Evolutionary conservation across 2,329 filamentous ascomycete genomes (phyloP).

Genomic region (Furcasterigmium furcatum): DNA sequence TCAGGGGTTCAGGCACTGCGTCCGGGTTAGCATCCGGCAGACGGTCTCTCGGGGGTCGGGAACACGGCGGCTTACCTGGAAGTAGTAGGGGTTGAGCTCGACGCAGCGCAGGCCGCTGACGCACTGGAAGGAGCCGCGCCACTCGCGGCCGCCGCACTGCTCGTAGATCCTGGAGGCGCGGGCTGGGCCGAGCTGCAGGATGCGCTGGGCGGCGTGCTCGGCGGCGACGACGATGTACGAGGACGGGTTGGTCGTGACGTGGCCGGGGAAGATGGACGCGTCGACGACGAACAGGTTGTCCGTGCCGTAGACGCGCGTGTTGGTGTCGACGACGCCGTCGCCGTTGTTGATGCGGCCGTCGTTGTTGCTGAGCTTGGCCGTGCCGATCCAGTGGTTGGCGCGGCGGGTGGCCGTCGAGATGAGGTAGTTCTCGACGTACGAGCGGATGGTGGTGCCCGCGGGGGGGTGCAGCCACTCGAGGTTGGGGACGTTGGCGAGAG

Average conservation of each 20-base stretch:
- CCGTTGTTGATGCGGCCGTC: conserved; percentile 50
- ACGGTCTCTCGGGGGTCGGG: no score
- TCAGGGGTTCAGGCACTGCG: no score
- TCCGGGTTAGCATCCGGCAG: no score
- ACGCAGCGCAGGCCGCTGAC: conserved; percentile 11
- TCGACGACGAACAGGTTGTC: conserved; percentile 69
- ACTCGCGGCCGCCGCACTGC: conserved; percentile 17
- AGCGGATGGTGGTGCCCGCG: conserved; percentile 46
- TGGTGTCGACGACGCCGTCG: conserved; percentile 57
- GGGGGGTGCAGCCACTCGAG: conserved; percentile 56
- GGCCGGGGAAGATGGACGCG: conserved; percentile 66
- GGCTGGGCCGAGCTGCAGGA: conserved; percentile 11
- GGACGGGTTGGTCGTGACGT: conserved; percentile 66
- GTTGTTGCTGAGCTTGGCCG: conserved; percentile 57
- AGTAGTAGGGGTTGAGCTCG: conserved; percentile 14
- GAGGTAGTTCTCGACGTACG: conserved; percentile 50
- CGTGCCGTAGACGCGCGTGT: conserved; percentile 64
- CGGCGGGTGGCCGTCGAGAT: conserved; percentile 36
- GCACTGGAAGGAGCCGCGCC: conserved; percentile 17
- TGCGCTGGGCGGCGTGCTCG: conserved; percentile 48
- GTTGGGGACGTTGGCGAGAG: conserved; percentile 48
- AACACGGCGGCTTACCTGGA: conserved; percentile 4
- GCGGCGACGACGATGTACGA: conserved; percentile 62
- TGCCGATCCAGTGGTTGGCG: conserved; percentile 50
- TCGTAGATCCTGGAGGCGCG: conserved; percentile 8